These are phyloP conservation scores for Saccharomycopsis sp. DNA, from an alignment of 805 yeast genomes.

Conservation along the genomic window DNA sequence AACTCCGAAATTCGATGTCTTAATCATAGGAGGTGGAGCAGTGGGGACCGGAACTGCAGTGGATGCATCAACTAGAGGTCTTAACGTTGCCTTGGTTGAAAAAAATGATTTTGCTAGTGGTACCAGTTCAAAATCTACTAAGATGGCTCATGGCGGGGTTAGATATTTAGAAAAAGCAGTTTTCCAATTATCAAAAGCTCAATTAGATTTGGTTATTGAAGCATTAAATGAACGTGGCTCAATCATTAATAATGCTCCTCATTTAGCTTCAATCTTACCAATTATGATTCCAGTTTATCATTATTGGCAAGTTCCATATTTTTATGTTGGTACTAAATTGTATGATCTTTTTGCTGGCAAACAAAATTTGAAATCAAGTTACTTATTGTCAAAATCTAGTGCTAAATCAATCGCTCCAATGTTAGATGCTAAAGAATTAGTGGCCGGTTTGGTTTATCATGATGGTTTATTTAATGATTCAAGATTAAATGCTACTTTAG, in stretches of 20 bases:
- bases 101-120: constrained; percentile 87
- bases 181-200: constrained; percentile 84
- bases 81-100: constrained; percentile 80
- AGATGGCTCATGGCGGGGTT: constrained; percentile 97
- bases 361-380: constrained; percentile 73
- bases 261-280: constrained; percentile 75
- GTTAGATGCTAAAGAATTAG: constrained; percentile 67
- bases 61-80: constrained; percentile 85
- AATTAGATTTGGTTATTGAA: constrained; percentile 78
- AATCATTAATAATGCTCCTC: constrained; percentile 86
- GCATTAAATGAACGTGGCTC: constrained; percentile 82
- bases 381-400: constrained; percentile 53
- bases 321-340: constrained; percentile 81
- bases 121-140: constrained; percentile 87
- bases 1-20: constrained; percentile 56
- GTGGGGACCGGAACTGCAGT: constrained; percentile 90
- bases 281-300: constrained; percentile 93
- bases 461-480: constrained; percentile 94
- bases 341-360: constrained; percentile 89
- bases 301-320: constrained; percentile 94
- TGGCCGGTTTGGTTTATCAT: constrained; percentile 88
- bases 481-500: constrained; percentile 79
- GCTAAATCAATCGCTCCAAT: constrained; percentile 76
- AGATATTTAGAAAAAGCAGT: constrained; percentile 91
- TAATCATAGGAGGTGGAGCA: constrained; percentile 94